Base-by-base conservation (phyloP, 2,329 filamentous ascomycete species). In the Aspergillus proliferans region DNA sequence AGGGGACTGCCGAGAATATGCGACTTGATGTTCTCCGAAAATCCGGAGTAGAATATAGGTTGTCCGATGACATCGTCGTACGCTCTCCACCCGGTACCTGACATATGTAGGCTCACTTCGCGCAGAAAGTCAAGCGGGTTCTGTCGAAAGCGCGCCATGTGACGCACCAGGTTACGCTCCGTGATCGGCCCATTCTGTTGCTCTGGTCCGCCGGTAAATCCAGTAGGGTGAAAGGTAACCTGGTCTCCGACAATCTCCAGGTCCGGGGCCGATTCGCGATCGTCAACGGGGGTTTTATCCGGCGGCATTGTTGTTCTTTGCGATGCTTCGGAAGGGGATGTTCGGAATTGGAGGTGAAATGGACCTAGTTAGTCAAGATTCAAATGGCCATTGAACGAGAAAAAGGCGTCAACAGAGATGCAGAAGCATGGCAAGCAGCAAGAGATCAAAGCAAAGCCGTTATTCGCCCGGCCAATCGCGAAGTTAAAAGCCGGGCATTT, bases 1-100 rank as follows among this genome's bases (percentile, higher is more conserved):
- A 94, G 79, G 0, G 85, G 81, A 33, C 87, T 88, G 14, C 79
- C 83, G 59, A 96, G 74, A 24, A 97, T 86, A 59, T 80, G 78
- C 19, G 76, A 75, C 71, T 87, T 95, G 82, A 98, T 95, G 51
- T 89, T 84, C 55, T 96, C 92, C 24, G 85, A 86, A 71, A 95
- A 98, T 22, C 93, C 93, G 0, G 85, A 73, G 69, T 96, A 98
- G 74, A 92, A 97, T 55, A 96, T 85, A 8, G 90, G 89, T 67
- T 95, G 91, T 19, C 93, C 93, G 59, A 97, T 85, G 54, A 91
- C 80, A 53, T 86, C 76, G 64, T 97, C 89, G 73, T 98, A 98
- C 52, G 88, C 88, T 52, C 93, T 87, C 93, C 93, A 98, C 66
- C 91, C 92, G 45, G 87, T 86, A 47, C 93, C 93, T 10, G 89